Evolutionary conservation across 495 filamentous ascomycete genomes (phyloP).

Genomic region (Neurospora sp.): DNA sequence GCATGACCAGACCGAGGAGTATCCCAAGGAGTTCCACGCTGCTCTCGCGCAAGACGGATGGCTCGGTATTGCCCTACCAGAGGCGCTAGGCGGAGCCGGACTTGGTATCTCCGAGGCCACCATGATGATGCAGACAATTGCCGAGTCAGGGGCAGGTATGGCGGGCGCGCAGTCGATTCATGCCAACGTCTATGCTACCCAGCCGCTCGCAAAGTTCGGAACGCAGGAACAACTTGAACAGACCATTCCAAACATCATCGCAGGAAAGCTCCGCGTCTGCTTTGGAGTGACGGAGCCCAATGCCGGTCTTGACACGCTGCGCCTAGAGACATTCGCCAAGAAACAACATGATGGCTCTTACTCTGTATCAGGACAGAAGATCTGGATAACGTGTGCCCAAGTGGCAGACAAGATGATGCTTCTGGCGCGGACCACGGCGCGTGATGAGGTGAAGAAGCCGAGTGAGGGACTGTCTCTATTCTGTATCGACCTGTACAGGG

Average conservation of each 20-base stretch:
- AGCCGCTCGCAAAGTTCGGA: slow-evolving; percentile 64
- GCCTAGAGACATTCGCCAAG: slow-evolving; percentile 50
- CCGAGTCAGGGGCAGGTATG: slow-evolving; percentile 67
- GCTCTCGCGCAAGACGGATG: slow-evolving; percentile 71
- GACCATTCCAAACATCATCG: slow-evolving; percentile 59
- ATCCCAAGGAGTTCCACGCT: slow-evolving; percentile 64
- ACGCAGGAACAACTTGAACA: slow-evolving; percentile 46
- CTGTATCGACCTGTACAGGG: slow-evolving; percentile 60
- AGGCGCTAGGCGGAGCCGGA: slow-evolving; percentile 60
- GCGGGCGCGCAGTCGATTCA: slow-evolving; percentile 70
- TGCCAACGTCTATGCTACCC: slow-evolving; percentile 66
- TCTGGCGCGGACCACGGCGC: slow-evolving; percentile 60
- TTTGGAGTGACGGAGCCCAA: slow-evolving; percentile 56
- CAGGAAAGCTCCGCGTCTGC: slow-evolving; percentile 57
- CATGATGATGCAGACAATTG: slow-evolving; percentile 78
- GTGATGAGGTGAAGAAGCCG: slow-evolving; percentile 53
- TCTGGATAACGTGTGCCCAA: slow-evolving; percentile 75
- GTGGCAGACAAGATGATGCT: slow-evolving; percentile 70
- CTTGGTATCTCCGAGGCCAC: slow-evolving; percentile 74
- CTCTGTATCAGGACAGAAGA: slow-evolving; percentile 63
- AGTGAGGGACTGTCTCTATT: slow-evolving; percentile 65
- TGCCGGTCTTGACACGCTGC: slow-evolving; percentile 64
- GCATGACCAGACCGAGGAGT: slow-evolving; percentile 53
- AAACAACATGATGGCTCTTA: slow-evolving; percentile 44
- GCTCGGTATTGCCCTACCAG: slow-evolving; percentile 70